These are phyloP conservation scores for Hypoxylon sp. DNA, from an alignment of 2,329 filamentous ascomycete species.

Conservation along the genomic window DNA sequence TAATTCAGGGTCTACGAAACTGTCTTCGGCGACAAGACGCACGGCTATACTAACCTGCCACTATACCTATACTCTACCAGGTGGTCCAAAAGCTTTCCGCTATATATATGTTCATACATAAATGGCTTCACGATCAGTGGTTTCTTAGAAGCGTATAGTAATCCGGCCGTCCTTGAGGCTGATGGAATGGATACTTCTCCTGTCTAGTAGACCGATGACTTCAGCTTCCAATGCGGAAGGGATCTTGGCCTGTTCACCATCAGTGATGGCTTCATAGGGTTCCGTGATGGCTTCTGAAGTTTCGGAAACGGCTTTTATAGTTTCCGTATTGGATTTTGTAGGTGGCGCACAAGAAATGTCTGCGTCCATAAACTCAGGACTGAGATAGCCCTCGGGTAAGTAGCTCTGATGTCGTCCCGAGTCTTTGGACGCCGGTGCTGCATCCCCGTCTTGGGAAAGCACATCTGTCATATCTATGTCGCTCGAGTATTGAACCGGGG, in stretches of 20 bases:
- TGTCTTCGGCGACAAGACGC: neutral
- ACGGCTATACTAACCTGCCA: neutral
- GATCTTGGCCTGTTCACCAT: neutral
- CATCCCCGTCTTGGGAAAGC: neutral
- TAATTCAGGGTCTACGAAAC: neutral
- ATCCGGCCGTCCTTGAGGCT: neutral
- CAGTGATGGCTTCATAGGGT: neutral
- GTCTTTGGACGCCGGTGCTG: neutral
- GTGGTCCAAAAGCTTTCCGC: neutral
- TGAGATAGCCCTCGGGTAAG: neutral
- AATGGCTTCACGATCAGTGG: neutral
- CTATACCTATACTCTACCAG: neutral
- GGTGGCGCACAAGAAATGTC: neutral
- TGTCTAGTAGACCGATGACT: neutral
- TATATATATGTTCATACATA: neutral
- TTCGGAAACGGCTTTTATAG: neutral
- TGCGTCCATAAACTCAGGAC: neutral
- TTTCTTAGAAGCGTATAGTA: neutral
- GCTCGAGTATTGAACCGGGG: neutral
- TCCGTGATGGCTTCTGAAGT: neutral
- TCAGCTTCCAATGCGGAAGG: neutral
- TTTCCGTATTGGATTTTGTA: neutral
- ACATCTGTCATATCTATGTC: neutral
- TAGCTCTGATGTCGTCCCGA: neutral
- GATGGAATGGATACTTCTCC: constrained; percentile 1